Evolutionary conservation across 495 filamentous ascomycete genomes (phyloP).

Genomic region (Parathielavia appendiculata): DNA sequence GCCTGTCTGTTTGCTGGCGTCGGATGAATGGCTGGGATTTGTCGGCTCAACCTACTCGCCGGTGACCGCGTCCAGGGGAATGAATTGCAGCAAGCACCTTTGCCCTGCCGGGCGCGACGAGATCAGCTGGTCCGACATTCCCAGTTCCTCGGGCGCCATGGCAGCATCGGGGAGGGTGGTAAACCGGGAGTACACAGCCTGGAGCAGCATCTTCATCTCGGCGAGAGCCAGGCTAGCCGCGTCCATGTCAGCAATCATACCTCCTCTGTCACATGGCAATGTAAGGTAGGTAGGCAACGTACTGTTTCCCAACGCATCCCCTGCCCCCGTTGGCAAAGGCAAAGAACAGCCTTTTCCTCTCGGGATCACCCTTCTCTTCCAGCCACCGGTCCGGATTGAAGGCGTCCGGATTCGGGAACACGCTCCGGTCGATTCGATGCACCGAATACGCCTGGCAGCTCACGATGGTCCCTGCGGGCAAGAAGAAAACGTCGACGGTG

Average conservation of each 20-base stretch:
- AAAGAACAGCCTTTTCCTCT: slow-evolving; percentile 46
- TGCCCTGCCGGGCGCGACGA: slow-evolving; percentile 52
- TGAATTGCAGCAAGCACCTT: slow-evolving; percentile 46
- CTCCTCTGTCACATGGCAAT: not conserved
- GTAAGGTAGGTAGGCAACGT: slow-evolving; percentile 21
- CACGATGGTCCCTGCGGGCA: slow-evolving; percentile 48
- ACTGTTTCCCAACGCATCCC: slow-evolving; percentile 56
- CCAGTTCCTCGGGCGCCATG: slow-evolving; percentile 50
- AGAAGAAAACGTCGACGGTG: slow-evolving; percentile 42
- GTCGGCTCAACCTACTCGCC: not conserved
- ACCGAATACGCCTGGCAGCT: slow-evolving; percentile 53
- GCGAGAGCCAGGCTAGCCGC: slow-evolving; percentile 52
- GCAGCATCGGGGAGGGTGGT: slow-evolving; percentile 47
- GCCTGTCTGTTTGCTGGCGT: not conserved
- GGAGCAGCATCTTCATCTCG: slow-evolving; percentile 60
- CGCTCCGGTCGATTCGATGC: slow-evolving; percentile 46
- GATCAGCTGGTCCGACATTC: slow-evolving; percentile 58
- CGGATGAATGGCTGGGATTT: not conserved
- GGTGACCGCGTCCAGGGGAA: slow-evolving; percentile 16
- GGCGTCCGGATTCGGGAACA: slow-evolving; percentile 51
- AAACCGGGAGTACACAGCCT: slow-evolving; percentile 54
- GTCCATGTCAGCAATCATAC: slow-evolving; percentile 18
- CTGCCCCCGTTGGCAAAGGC: slow-evolving; percentile 52
- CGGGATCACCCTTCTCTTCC: slow-evolving; percentile 41
- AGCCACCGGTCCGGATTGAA: slow-evolving; percentile 65